A percentile compares a stretch with the other conserved stretches of the same genome.
phyloP scores from a whole-genome alignment of 768 basidiomycete species.

The Agrocybe chaxingu region DNA sequence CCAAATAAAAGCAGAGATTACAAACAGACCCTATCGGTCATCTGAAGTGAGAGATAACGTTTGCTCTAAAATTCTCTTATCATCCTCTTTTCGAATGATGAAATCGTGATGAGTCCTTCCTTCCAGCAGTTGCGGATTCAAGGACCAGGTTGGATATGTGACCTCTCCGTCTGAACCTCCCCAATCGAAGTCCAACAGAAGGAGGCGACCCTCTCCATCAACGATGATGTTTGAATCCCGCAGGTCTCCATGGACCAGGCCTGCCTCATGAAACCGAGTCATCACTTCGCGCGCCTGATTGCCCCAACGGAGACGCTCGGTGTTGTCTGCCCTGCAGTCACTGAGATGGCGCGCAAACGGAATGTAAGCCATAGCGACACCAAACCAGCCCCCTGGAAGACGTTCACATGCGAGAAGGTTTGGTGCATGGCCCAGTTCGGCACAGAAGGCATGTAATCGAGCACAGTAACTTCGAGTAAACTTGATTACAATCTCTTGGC shows the following conservation, averaged over 20 bases:
- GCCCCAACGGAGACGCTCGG: no score
- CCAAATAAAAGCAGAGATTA: no score
- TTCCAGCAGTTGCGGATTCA: slow-evolving; percentile 7
- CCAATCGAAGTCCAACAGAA: slow-evolving; percentile 13
- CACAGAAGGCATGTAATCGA: slow-evolving; percentile 18
- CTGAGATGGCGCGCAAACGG: no score
- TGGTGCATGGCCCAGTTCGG: slow-evolving; percentile 16
- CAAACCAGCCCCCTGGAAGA: no score
- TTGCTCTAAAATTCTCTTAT: slow-evolving; percentile 2
- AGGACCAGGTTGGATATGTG: slow-evolving; percentile 8
- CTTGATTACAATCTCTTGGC: slow-evolving; percentile 14
- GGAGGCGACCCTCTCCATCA: neutral
- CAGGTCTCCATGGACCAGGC: slow-evolving; percentile 6
- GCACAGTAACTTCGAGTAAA: slow-evolving; percentile 13
- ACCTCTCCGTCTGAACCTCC: slow-evolving; percentile 12
- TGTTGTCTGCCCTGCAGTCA: no score
- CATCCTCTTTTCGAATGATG: slow-evolving; percentile 12
- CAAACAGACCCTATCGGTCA: no score
- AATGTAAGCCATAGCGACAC: no score
- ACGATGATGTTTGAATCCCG: slow-evolving; percentile 2
- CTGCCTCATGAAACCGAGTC: neutral
- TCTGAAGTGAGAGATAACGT: no score
- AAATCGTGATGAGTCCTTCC: slow-evolving; percentile 5
- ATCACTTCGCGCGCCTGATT: no score
- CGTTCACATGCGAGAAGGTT: neutral